Base-by-base conservation (phyloP, 2,329 filamentous ascomycete species). In the Pseudocercospora musae region DNA sequence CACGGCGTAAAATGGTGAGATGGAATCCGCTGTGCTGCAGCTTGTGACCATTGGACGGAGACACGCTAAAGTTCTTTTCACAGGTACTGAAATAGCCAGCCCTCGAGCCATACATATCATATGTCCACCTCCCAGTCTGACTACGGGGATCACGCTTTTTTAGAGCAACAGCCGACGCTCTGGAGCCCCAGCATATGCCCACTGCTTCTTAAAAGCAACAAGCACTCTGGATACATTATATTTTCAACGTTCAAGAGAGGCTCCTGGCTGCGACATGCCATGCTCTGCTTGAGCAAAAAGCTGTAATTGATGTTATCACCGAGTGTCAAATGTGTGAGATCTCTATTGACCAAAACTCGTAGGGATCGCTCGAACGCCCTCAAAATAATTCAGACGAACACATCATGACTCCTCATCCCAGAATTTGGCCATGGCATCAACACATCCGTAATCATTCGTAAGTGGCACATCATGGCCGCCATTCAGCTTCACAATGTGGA, bases 391-490 rank as follows among this genome's bases (percentile, higher is more conserved):
- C 13, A 21, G 23, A 21, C 9, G 6, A 25, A 2, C 23, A 29
- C 1, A 29, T 29, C 21, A 52, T 7, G 10, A 52, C 20, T n/a
- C 20, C 10, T n/a, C 20, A 25, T 66, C 59, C 78, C 78, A 80
- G 70, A 79, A 78, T 15, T 77, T 75, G 55, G 74, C 70, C 42
- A 86, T 80, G n/a, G 76, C 74, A n/a, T 79, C 74, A 0, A 85
- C 86, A 60, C 91, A 81, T 59, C 86, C 82, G 9, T 79, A 77
- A 2, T 84, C 85, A 60, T 82, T 82, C 11, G 84, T 84, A 66
- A 91, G 86, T 0, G 86, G 87, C 63, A 92, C 78, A 70, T 91
- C 89, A 72, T 92, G 90, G 0, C 88, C 89, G 4, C 84, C 87
- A 23, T 85, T 80, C 15, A 91, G 70, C 23, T 84, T 76, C 46